Base-by-base conservation (phyloP, 108 stramenopile species). In the Nitzschia inconspicua region DNA sequence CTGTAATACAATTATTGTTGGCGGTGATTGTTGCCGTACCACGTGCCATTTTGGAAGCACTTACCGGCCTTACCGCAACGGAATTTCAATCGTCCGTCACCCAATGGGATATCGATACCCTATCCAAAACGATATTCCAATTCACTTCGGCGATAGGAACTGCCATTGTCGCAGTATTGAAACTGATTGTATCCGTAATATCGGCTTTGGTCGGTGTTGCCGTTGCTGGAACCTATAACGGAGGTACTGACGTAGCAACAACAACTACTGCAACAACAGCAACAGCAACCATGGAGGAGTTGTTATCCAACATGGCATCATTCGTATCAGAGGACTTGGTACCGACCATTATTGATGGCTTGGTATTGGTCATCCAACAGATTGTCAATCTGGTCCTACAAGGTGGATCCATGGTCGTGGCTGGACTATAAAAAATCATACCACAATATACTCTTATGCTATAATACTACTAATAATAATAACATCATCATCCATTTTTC, bases 21-120 rank as follows among this genome's bases (percentile, higher is more conserved):
- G 53, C 20, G 13, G 4, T 54, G 34, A 35, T 54, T n/a, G 53
- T 54, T 25, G 30, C 35, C 4, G 37, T 54, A n/a, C 53, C 53
- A 3, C 53, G 53, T 8, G 53, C 53, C 16, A 28, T 36, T n/a
- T 3, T 54, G 2, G 53, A 54, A 28, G 53, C 35, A 5, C 18
- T 54, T 4, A 54, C 53, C 2, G 53, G 53, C 3, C 53, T 23
- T 3, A 29, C 53, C 3, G 37, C 37, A 4, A 36, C 13, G 22
- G 53, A 54, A 14, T 4, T 54, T 8, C 53, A 54, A 19, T 25
- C 16, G 10, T 0, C 3, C 7, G 31, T 54, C 5, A 16, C 34
- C 5, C 35, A 54, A 5, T 19, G 24, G 0, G 53, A 54, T 37
- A 16, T 54, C 53, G 8, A 36, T 1, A 35, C 19, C 2, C 0